Evolutionary conservation across 2,329 filamentous ascomycete genomes (phyloP).

Genomic region (Penicillium paneum): DNA sequence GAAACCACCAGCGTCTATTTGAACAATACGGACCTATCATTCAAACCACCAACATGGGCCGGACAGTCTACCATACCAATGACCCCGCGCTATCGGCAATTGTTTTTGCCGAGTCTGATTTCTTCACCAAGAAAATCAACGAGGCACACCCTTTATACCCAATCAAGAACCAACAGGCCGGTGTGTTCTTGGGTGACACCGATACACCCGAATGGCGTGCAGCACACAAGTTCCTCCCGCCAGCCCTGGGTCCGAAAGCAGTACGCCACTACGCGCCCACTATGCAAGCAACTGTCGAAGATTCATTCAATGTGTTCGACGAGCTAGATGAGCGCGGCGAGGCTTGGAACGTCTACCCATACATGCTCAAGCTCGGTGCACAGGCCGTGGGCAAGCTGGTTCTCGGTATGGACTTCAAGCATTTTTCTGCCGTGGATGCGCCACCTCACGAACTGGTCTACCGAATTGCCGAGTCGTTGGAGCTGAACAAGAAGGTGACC

Average conservation of each 20-base stretch:
- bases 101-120: constrained; percentile 51
- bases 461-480: constrained; percentile 50
- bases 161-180: constrained; percentile 28
- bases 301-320: constrained; percentile 50
- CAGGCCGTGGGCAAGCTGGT: constrained; percentile 46
- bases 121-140: constrained; percentile 54
- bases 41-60: constrained; percentile 54
- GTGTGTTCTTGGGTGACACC: constrained; percentile 35
- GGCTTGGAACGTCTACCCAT: constrained; percentile 50
- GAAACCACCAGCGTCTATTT: constrained; percentile 56
- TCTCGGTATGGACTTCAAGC: constrained; percentile 46
- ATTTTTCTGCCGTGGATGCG: constrained; percentile 46
- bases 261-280: constrained; percentile 50
- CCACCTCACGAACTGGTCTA: constrained; percentile 53
- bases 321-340: constrained; percentile 47
- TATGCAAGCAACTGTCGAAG: constrained; percentile 56
- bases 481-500: constrained; percentile 59
- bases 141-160: constrained; percentile 31
- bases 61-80: constrained; percentile 51
- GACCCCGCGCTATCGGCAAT: constrained; percentile 48
- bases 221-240: constrained; percentile 56
- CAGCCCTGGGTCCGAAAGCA: constrained; percentile 18
- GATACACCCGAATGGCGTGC: constrained; percentile 35
- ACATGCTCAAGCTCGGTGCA: constrained; percentile 50
- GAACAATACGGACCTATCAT: constrained; percentile 53